A percentile compares a stretch with the other conserved stretches of the same genome.
phyloP scores from a whole-genome alignment of 192 early-diverging fungal species.

The Coemansia sp. region DNA sequence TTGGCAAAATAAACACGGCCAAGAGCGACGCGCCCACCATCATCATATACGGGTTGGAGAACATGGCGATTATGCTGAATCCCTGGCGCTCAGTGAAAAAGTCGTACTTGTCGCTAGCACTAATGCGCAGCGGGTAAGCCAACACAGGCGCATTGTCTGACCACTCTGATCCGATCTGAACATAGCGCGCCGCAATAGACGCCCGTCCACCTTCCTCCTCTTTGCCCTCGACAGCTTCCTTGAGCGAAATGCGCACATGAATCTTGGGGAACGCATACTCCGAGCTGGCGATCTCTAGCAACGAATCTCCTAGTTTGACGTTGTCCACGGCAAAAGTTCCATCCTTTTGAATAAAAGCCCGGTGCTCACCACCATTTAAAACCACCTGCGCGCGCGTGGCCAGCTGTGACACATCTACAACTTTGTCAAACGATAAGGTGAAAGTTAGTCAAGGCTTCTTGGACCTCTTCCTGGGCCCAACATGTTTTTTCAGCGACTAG shows the following conservation, averaged over 20 bases:
- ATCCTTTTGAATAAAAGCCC: slow-evolving; percentile 45
- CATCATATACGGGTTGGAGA: slow-evolving; percentile 70
- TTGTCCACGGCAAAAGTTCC: slow-evolving; percentile 50
- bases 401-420: slow-evolving; percentile 28
- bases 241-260: slow-evolving; percentile 46
- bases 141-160: slow-evolving; percentile 43
- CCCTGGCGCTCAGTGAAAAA: slow-evolving; percentile 61
- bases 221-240: slow-evolving; percentile 11
- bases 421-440: not conserved
- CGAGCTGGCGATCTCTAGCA: slow-evolving; percentile 45
- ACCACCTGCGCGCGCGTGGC: slow-evolving; percentile 27
- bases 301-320: slow-evolving; percentile 47
- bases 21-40: slow-evolving; percentile 65
- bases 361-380: slow-evolving; percentile 53
- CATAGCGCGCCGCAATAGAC: slow-evolving; percentile 50
- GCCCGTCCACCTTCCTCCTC: slow-evolving; percentile 31
- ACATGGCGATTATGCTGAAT: slow-evolving; percentile 63
- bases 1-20: slow-evolving; percentile 66
- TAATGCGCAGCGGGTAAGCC: slow-evolving; percentile 50
- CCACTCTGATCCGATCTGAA: slow-evolving; percentile 54
- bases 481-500: not conserved
- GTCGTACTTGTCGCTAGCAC: slow-evolving; percentile 47
- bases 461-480: not conserved
- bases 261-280: slow-evolving; percentile 57
- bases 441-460: not conserved